These are phyloP conservation scores for Acacia melanoxylon DNA, from an alignment of 306 rosid genomes.

Conservation along the genomic window DNA sequence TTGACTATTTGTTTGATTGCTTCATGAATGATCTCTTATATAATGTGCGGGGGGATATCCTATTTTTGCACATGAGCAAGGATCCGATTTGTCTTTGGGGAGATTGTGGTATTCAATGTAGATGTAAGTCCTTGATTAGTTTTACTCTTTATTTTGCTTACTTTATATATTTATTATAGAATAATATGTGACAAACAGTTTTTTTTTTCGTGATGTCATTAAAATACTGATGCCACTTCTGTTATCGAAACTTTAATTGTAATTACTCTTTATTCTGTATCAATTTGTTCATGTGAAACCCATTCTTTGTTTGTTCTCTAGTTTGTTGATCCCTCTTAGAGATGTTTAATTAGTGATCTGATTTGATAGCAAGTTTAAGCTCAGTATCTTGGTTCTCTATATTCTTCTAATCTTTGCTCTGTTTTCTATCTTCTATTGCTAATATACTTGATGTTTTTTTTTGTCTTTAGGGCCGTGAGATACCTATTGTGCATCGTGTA, in stretches of 20 bases:
- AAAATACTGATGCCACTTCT: neutral
- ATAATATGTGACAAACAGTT: neutral
- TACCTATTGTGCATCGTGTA: constrained; percentile 82
- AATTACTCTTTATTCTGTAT: too few relatives aligned
- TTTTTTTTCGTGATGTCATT: neutral
- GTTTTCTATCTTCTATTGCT: neutral
- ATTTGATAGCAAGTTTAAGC: neutral
- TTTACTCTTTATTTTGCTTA: neutral
- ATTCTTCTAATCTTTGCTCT: neutral
- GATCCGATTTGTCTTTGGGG: constrained; percentile 98
- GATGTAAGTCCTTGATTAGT: constrained; percentile 58
- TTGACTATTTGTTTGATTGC: neutral
- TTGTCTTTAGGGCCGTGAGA: constrained; percentile 64
- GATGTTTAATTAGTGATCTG: neutral
- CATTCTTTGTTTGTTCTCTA: neutral
- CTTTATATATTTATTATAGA: neutral
- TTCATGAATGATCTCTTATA: constrained; percentile 19
- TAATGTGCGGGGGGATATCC: constrained; percentile 76
- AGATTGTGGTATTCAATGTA: constrained; percentile 90
- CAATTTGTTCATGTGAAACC: neutral
- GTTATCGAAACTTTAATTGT: neutral
- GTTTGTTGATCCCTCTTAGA: neutral
- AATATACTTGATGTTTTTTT: neutral
- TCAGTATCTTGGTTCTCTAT: neutral
- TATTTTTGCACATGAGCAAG: constrained; percentile 86